Conservation (phyloP, 73 alveolate genomes). For the Tetrahymena malaccensis region DNA sequence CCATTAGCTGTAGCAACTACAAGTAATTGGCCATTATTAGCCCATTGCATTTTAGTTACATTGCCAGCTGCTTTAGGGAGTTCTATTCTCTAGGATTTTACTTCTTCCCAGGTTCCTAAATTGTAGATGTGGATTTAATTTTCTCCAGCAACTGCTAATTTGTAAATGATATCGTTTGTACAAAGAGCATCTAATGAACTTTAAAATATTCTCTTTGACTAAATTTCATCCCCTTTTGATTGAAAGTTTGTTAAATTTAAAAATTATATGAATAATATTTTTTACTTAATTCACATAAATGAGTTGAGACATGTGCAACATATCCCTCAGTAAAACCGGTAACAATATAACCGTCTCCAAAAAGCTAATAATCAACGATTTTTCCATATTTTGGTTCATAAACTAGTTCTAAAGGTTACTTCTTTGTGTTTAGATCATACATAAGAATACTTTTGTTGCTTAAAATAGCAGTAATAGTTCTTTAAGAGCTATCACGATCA, state of each 20-base stretch:
- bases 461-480: constrained; percentile 83
- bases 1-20: constrained; percentile 82
- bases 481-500: constrained; percentile 53
- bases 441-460: constrained; percentile 75
- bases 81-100: constrained; percentile 29
- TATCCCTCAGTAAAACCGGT: constrained; percentile 89
- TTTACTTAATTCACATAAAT: constrained; percentile 46
- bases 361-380: constrained; percentile 80
- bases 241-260: neutral
- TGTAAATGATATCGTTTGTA: constrained; percentile 62
- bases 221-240: constrained; percentile 61
- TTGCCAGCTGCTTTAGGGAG: constrained; percentile 28
- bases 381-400: constrained; percentile 91
- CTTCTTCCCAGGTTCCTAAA: constrained; percentile 73
- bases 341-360: constrained; percentile 84
- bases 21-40: constrained; percentile 90
- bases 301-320: constrained; percentile 80
- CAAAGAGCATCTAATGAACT: constrained; percentile 78
- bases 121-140: constrained; percentile 65
- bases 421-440: constrained; percentile 62
- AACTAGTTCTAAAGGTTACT: constrained; percentile 81
- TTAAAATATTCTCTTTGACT: constrained; percentile 57
- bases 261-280: neutral
- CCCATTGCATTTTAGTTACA: constrained; percentile 61
- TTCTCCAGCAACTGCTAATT: constrained; percentile 91